These are phyloP conservation scores for Fusarium sp. DNA, from an alignment of 2,329 filamentous ascomycete genomes.

Conservation along the genomic window DNA sequence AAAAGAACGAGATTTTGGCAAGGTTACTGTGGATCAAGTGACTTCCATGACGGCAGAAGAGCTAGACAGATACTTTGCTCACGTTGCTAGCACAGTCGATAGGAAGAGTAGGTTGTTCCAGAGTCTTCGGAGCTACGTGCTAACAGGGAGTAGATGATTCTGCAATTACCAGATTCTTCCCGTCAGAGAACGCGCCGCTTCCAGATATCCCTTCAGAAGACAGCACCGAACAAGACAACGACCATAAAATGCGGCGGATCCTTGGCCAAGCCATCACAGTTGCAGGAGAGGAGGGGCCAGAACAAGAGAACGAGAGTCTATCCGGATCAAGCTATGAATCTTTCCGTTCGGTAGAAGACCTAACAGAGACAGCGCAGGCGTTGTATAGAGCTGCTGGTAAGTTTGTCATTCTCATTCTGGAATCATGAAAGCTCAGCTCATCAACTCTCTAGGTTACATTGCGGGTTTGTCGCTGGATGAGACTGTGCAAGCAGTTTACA, in stretches of 20 bases:
- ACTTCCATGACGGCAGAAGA: constrained; percentile 67
- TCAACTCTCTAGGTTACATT: constrained; percentile 40
- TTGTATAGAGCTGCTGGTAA: constrained; percentile 50
- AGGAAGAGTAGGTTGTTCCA: constrained; percentile 44
- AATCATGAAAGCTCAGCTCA: constrained; percentile 28
- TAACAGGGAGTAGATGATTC: constrained; percentile 42
- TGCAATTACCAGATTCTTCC: constrained; percentile 49
- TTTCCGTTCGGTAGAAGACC: constrained; percentile 46
- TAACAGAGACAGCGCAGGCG: constrained; percentile 44
- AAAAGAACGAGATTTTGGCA: constrained; percentile 53
- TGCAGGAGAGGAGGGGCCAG: constrained; percentile 14
- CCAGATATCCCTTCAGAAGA: constrained; percentile 31
- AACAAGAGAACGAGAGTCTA: not conserved
- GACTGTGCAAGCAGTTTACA: constrained; percentile 50
- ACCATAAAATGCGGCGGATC: constrained; percentile 35
- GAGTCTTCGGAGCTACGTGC: not conserved
- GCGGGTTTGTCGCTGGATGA: constrained; percentile 49
- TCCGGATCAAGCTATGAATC: constrained; percentile 42
- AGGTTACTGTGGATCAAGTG: constrained; percentile 69
- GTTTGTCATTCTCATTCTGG: constrained; percentile 1
- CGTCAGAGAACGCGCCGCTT: constrained; percentile 39
- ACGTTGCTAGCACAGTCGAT: constrained; percentile 48
- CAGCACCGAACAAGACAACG: constrained; percentile 41
- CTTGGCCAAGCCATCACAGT: constrained; percentile 33
- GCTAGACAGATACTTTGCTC: constrained; percentile 71